phyloP scores from a whole-genome alignment of 1,284 basidiomycete genomes.

The Fomitopsis schrenkii region DNA sequence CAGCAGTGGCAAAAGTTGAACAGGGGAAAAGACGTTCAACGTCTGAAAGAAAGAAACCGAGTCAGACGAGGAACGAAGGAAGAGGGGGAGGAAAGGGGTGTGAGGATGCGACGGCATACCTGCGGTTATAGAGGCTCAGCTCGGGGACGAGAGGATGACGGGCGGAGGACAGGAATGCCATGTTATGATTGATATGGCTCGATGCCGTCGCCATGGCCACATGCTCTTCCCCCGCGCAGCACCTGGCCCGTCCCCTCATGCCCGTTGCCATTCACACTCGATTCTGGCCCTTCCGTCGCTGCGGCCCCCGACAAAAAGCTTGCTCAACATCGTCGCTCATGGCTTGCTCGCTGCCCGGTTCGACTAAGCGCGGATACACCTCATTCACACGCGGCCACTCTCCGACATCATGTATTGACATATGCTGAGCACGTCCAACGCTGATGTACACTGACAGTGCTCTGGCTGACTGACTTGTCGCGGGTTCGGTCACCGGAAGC shows the following conservation, averaged over 20 bases:
- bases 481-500: neutral
- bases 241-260: neutral
- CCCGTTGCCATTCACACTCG: neutral
- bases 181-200: constrained; percentile 14
- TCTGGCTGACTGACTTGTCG: neutral
- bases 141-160: constrained; percentile 3
- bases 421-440: neutral
- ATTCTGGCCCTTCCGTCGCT: neutral
- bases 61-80: constrained; percentile 33
- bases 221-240: neutral
- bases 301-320: neutral
- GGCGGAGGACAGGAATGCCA: constrained; percentile 2
- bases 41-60: constrained; percentile 37
- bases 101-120: constrained; percentile 18
- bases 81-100: constrained; percentile 26
- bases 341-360: neutral
- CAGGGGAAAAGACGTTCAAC: constrained; percentile 49
- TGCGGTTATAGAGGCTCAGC: constrained; percentile 9
- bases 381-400: neutral
- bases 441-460: neutral
- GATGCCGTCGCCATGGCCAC: constrained; percentile 24
- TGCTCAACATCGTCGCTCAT: neutral
- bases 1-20: constrained; percentile 15
- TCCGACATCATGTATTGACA: neutral
- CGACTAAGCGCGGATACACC: neutral